A percentile compares a stretch with the other conserved stretches of the same genome.
Conservation (phyloP, 75 land plant species). For the Selaginella moellendorffii region DNA sequence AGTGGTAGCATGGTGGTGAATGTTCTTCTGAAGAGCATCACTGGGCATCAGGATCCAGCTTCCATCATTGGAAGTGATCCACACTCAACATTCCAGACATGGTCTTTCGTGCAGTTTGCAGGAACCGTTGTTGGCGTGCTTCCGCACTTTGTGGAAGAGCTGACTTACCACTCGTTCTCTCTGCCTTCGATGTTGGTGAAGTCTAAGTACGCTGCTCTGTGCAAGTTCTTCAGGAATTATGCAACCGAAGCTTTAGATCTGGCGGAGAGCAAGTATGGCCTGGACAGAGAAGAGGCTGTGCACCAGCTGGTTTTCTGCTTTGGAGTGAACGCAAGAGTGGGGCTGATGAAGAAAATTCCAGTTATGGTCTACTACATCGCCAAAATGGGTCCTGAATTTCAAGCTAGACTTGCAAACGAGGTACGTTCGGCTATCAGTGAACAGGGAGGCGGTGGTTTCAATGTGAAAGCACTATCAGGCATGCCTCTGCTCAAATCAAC, state of each 20-base stretch:
- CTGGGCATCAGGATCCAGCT: constrained; percentile 17
- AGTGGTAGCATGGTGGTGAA: constrained; percentile 11
- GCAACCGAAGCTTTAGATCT: constrained; percentile 15
- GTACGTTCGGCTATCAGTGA: constrained; percentile 13
- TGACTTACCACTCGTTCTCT: constrained; percentile 27
- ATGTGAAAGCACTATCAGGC: constrained; percentile 26
- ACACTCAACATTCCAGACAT: constrained; percentile 10
- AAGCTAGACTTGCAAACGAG: constrained; percentile 14
- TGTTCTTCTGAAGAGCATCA: constrained; percentile 19
- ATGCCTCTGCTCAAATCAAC: constrained; percentile 51
- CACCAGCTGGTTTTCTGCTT: constrained; percentile 25
- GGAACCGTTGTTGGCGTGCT: constrained; percentile 25
- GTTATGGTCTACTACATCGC: constrained; percentile 17
- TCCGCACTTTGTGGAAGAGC: constrained; percentile 14
- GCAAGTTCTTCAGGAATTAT: constrained; percentile 30
- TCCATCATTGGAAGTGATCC: constrained; percentile 11
- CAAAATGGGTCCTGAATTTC: constrained; percentile 9
- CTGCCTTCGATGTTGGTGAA: constrained; percentile 19
- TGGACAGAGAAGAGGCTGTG: constrained; percentile 27
- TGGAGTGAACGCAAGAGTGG: constrained; percentile 30
- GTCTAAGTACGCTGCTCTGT: constrained; percentile 32
- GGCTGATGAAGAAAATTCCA: constrained; percentile 21
- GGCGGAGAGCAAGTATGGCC: constrained; percentile 27
- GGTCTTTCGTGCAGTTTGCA: constrained; percentile 25
- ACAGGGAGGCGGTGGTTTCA: constrained; percentile 16